A percentile compares a stretch with the other conserved stretches of the same genome.
Evolutionary conservation across 2,329 filamentous ascomycete species (phyloP).

Genomic region (Trichoderma sp.): DNA sequence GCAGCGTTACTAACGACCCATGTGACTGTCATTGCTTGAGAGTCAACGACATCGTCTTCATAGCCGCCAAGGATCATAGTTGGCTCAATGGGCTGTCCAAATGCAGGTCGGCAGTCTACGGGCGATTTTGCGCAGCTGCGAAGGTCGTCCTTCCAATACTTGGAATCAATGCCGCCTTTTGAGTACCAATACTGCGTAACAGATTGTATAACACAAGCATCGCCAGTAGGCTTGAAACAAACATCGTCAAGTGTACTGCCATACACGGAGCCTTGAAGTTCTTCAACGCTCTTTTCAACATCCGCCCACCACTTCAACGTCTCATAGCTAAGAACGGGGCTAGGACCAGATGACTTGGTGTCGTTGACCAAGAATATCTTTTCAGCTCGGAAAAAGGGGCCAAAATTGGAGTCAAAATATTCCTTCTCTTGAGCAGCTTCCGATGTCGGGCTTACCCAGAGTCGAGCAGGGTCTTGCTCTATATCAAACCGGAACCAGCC

Average conservation of each 20-base stretch:
- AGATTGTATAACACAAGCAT: constrained; percentile 90
- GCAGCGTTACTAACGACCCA: constrained; percentile 91
- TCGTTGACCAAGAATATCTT: constrained; percentile 95
- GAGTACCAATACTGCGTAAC: constrained; percentile 85
- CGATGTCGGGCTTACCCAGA: constrained; percentile 97
- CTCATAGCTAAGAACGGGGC: constrained; percentile 83
- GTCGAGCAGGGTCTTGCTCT: constrained; percentile 82
- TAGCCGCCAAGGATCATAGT: constrained; percentile 85
- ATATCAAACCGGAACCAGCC: constrained; percentile 90
- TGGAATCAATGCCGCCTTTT: constrained; percentile 43
- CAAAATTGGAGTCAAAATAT: constrained; percentile 92
- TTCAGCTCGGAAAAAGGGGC: constrained; percentile 92
- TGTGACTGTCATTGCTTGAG: constrained; percentile 80
- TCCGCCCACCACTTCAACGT: constrained; percentile 93
- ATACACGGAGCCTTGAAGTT: constrained; percentile 68
- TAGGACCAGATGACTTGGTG: constrained; percentile 61
- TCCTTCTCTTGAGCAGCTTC: constrained; percentile 87
- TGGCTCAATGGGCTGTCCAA: constrained; percentile 84
- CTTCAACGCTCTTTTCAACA: constrained; percentile 75
- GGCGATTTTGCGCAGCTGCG: constrained; percentile 75
- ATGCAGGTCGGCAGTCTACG: constrained; percentile 82
- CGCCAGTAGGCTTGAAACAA: constrained; percentile 89
- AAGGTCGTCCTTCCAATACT: constrained; percentile 72
- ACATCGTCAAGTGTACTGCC: constrained; percentile 76
- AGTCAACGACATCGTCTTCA: constrained; percentile 66